phyloP scores from a whole-genome alignment of 345 rosid genomes.

The Syzygium oleosum region DNA sequence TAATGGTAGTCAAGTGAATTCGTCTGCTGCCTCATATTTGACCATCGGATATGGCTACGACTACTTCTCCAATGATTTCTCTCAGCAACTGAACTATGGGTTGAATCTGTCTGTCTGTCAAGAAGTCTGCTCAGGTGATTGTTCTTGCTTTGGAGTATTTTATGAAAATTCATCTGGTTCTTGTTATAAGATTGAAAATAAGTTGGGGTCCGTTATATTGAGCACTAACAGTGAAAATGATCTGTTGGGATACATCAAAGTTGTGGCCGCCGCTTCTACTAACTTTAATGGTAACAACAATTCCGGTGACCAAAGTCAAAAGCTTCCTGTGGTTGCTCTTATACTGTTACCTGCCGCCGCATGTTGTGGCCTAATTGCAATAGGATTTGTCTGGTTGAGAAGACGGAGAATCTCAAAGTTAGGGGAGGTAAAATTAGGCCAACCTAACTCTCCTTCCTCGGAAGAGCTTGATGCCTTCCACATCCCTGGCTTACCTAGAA shows the following conservation, averaged over 20 bases:
- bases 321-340: conserved; percentile 45
- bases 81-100: conserved; percentile 29
- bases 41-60: conserved; percentile 39
- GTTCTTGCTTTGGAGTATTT: conserved; percentile 72
- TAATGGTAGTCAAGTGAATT: conserved; percentile 16
- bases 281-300: conserved; percentile 2
- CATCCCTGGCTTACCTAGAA: conserved; percentile 69
- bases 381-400: conserved; percentile 53
- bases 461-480: conserved; percentile 59
- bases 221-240: conserved; percentile 14
- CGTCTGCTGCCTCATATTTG: conserved; percentile 30
- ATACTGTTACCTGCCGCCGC: conserved; percentile 63
- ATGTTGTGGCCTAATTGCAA: conserved; percentile 23
- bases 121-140: conserved; percentile 43
- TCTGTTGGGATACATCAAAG: conserved; percentile 43
- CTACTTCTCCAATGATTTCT: conserved; percentile 51
- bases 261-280: conserved; percentile 19
- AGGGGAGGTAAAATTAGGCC: conserved; percentile 19
- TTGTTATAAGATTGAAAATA: conserved; percentile 43
- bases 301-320: conserved; percentile 8
- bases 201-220: conserved; percentile 56
- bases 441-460: conserved; percentile 26
- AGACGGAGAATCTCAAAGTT: conserved; percentile 26
- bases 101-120: conserved; percentile 43
- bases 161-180: conserved; percentile 53